These are phyloP conservation scores for Kluyveromyces starmeri DNA, from an alignment of 805 yeast genomes.

Conservation along the genomic window DNA sequence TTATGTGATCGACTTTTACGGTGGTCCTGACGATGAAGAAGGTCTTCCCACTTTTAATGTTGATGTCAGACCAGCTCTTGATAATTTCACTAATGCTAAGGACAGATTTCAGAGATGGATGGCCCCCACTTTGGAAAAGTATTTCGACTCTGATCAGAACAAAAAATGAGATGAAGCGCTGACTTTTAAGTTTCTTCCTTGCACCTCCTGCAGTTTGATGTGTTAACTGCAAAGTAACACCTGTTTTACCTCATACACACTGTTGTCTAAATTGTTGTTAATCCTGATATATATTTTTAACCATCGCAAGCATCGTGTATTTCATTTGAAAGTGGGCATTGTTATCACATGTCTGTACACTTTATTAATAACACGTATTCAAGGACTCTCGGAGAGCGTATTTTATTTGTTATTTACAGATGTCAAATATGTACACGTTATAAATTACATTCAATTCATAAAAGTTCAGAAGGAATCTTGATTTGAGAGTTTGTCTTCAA, in stretches of 20 bases:
- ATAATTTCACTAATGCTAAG: conserved; percentile 46
- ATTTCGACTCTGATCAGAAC: conserved; percentile 38
- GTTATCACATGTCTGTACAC: too few species aligned
- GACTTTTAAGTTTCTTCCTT: too few species aligned
- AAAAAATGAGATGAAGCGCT: too few species aligned
- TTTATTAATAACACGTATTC: too few species aligned
- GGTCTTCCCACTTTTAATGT: conserved; percentile 88
- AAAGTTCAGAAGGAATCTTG: conserved; percentile 3
- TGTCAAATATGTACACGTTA: conserved; percentile 1
- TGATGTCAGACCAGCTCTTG: conserved; percentile 94
- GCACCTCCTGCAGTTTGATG: too few species aligned
- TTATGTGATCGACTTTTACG: conserved; percentile 90
- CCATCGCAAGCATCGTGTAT: too few species aligned
- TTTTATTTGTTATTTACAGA: conserved; percentile 5
- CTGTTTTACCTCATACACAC: too few species aligned
- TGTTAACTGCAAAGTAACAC: too few species aligned
- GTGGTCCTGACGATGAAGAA: conserved; percentile 85
- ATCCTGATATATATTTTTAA: too few species aligned
- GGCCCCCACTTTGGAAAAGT: conserved; percentile 57
- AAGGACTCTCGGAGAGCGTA: too few species aligned
- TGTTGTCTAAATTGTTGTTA: too few species aligned
- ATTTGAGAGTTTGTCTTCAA: neutral
- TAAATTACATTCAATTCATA: conserved; percentile 1
- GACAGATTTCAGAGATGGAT: conserved; percentile 69
- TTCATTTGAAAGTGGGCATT: too few species aligned